These are phyloP conservation scores for peach (Prunus persica) DNA, from an alignment of 306 rosid genomes.

Conservation along the genomic window DNA sequence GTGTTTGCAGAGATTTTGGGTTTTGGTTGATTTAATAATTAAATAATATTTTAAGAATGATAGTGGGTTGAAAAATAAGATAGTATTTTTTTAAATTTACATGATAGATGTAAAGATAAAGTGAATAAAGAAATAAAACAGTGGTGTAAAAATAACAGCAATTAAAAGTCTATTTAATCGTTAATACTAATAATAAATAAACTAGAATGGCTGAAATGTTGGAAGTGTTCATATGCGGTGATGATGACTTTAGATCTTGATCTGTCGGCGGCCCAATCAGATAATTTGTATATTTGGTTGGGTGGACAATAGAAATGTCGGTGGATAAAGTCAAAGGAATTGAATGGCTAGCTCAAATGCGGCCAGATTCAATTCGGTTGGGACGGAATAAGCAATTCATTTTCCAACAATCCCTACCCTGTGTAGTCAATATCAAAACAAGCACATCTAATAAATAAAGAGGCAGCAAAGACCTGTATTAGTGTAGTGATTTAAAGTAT, in stretches of 20 bases:
- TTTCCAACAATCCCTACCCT: too few species aligned
- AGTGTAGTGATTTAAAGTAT: neutral
- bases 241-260: too few species aligned
- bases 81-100: too few species aligned
- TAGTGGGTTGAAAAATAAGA: too few species aligned
- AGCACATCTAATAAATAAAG: neutral
- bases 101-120: too few species aligned
- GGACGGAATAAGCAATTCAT: neutral
- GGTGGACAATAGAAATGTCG: neutral
- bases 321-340: neutral
- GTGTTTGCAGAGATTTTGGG: neutral
- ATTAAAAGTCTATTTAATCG: too few species aligned
- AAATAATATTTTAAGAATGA: too few species aligned
- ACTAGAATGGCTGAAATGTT: too few species aligned
- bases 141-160: too few species aligned
- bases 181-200: too few species aligned
- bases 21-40: constrained; percentile 15
- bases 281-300: neutral
- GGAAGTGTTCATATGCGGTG: too few species aligned
- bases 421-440: neutral
- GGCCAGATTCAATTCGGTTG: neutral
- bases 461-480: neutral
- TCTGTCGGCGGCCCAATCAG: too few species aligned
- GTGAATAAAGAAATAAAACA: rapidly evolving
- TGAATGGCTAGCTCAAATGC: neutral